These are phyloP conservation scores for Thalassiosira delicatula DNA, from an alignment of 352 stramenopile species.

Conservation along the genomic window DNA sequence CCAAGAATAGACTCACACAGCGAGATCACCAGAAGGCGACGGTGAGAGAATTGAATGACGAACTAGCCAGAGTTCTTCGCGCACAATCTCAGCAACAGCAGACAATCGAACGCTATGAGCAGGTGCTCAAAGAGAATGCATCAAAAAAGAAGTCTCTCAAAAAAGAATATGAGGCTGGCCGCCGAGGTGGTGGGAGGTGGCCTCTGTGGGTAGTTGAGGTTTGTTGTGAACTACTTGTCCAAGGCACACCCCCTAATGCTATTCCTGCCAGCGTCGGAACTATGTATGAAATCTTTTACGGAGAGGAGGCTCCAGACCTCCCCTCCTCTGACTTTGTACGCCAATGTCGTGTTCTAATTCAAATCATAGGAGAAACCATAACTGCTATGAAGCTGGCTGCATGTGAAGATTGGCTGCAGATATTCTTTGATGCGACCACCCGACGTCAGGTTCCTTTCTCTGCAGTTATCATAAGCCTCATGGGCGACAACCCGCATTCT, in stretches of 20 bases:
- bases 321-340: conserved; percentile 41
- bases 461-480: conserved; percentile 39
- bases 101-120: not conserved
- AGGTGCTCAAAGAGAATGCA: not conserved
- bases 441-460: conserved; percentile 41
- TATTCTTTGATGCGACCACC: conserved; percentile 36
- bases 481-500: conserved; percentile 5
- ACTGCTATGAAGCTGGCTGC: conserved; percentile 31
- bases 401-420: conserved; percentile 19
- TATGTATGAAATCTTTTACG: conserved; percentile 30
- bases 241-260: conserved; percentile 31
- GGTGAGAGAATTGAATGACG: too few relatives aligned
- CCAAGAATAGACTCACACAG: too few relatives aligned
- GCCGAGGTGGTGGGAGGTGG: conserved; percentile 25
- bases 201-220: conserved; percentile 41
- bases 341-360: conserved; percentile 36
- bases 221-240: conserved; percentile 50
- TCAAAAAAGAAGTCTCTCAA: not conserved
- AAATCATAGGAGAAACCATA: conserved; percentile 37
- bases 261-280: conserved; percentile 27
- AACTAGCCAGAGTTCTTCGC: too few relatives aligned
- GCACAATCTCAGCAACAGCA: too few relatives aligned
- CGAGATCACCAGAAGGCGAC: too few relatives aligned
- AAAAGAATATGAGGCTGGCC: conserved; percentile 14
- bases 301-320: conserved; percentile 10